phyloP scores from a whole-genome alignment of 208 protist species.

The Polymyxa betae region DNA sequence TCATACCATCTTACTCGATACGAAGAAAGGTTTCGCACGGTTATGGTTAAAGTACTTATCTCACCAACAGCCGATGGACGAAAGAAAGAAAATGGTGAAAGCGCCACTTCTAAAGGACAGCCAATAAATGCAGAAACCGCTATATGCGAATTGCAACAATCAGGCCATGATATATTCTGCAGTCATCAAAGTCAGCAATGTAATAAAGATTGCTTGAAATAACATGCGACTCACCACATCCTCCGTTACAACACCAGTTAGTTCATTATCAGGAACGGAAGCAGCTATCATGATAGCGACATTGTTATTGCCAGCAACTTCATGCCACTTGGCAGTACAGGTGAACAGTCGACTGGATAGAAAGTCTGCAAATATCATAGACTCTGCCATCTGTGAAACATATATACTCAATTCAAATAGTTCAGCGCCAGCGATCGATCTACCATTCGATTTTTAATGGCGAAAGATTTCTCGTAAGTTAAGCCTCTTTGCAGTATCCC shows the following conservation, averaged over 20 bases:
- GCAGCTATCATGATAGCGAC: neutral
- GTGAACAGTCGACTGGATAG: neutral
- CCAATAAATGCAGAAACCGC: slow-evolving; percentile 23
- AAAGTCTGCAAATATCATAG: slow-evolving; percentile 6
- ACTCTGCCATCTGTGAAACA: slow-evolving; percentile 13
- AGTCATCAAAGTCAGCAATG: neutral
- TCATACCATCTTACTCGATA: neutral
- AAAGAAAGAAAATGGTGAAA: neutral
- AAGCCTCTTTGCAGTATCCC: neutral
- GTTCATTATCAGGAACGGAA: neutral
- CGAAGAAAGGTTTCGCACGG: neutral
- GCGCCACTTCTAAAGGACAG: neutral
- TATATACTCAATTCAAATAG: neutral
- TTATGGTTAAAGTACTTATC: neutral
- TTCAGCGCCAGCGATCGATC: neutral
- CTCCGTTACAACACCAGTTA: neutral
- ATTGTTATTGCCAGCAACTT: neutral
- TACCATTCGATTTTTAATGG: slow-evolving; percentile 46
- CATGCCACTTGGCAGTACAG: slow-evolving; percentile 18
- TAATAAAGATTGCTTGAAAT: neutral
- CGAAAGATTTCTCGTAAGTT: neutral
- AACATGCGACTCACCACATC: neutral
- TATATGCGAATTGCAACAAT: slow-evolving; percentile 29
- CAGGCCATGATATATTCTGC: slow-evolving; percentile 41
- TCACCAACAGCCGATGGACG: neutral